phyloP scores from a whole-genome alignment of 2,329 filamentous ascomycete species.

The Microcera coccophila region DNA sequence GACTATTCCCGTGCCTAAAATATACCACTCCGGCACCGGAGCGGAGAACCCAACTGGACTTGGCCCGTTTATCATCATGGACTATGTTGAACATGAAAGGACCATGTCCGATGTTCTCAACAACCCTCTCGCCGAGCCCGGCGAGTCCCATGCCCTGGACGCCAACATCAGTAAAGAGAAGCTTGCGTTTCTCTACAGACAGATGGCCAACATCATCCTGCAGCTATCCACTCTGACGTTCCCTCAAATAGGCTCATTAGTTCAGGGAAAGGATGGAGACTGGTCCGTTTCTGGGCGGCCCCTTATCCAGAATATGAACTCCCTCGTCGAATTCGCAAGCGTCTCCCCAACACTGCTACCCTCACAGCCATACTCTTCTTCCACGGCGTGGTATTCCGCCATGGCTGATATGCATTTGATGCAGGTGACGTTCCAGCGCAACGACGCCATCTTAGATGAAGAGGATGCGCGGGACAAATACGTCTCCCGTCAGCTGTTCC shows the following conservation, averaged over 20 bases:
- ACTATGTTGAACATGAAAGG: conserved; percentile 31
- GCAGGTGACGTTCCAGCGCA: conserved; percentile 37
- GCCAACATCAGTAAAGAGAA: conserved; percentile 31
- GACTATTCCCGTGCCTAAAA: conserved; percentile 32
- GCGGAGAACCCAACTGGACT: conserved; percentile 31
- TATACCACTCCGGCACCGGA: conserved; percentile 30
- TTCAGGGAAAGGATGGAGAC: conserved; percentile 14
- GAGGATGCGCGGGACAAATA: conserved; percentile 32
- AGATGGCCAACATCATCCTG: conserved; percentile 41
- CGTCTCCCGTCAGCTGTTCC: conserved; percentile 32
- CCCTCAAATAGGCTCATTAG: conserved; percentile 36
- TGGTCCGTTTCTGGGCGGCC: conserved; percentile 30
- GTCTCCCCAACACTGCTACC: conserved; percentile 21
- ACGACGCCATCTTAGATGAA: conserved; percentile 32
- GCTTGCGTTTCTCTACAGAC: conserved; percentile 34
- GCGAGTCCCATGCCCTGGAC: conserved; percentile 31
- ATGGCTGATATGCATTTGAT: conserved; percentile 36
- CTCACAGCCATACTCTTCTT: conserved; percentile 23
- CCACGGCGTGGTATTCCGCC: conserved; percentile 31
- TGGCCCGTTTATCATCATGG: conserved; percentile 38
- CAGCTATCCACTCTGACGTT: conserved; percentile 37
- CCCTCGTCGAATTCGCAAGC: conserved; percentile 24
- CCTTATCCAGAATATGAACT: conserved; percentile 40
- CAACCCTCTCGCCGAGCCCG: conserved; percentile 18
- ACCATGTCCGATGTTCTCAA: conserved; percentile 29